Evolutionary conservation across 495 filamentous ascomycete genomes (phyloP).

Genomic region (Trichoderma asperelloides): DNA sequence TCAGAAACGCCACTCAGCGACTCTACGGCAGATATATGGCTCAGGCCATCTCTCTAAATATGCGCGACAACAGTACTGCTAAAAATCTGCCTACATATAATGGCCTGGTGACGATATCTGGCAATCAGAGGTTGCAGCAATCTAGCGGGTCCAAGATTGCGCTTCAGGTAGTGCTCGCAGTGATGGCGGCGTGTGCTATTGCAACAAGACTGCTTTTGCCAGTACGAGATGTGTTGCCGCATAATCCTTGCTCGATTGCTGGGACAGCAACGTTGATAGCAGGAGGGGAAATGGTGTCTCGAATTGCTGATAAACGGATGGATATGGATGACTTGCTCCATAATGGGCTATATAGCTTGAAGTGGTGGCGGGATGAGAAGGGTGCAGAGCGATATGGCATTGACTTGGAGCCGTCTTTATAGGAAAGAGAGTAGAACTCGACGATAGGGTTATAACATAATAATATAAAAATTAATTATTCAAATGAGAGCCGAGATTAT

Average conservation of each 20-base stretch:
- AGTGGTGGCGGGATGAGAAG: slow-evolving; percentile 9
- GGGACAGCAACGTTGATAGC: slow-evolving; percentile 9
- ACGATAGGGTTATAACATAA: not conserved
- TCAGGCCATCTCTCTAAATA: slow-evolving; percentile 8
- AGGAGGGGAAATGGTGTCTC: slow-evolving; percentile 15
- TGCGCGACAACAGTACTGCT: not conserved
- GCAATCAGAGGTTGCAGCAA: slow-evolving; percentile 5
- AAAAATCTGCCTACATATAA: not conserved
- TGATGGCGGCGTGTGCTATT: slow-evolving; percentile 7
- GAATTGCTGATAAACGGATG: slow-evolving; percentile 16
- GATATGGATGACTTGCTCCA: not conserved
- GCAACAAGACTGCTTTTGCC: slow-evolving; percentile 1
- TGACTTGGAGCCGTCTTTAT: not conserved
- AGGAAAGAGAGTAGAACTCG: not conserved
- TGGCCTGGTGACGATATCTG: not conserved
- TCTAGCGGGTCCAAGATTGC: slow-evolving; percentile 8
- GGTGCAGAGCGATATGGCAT: not conserved
- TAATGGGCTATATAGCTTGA: not conserved
- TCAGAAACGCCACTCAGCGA: not conserved
- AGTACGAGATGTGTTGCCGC: not conserved
- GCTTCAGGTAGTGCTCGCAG: not conserved
- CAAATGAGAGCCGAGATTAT: too few relatives aligned
- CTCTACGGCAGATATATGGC: slow-evolving; percentile 5
- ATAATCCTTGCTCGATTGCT: slow-evolving; percentile 9
- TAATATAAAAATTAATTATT: not conserved